These are phyloP conservation scores for Rhododendron ovatum DNA, from an alignment of 148 eudicot species.

Conservation along the genomic window DNA sequence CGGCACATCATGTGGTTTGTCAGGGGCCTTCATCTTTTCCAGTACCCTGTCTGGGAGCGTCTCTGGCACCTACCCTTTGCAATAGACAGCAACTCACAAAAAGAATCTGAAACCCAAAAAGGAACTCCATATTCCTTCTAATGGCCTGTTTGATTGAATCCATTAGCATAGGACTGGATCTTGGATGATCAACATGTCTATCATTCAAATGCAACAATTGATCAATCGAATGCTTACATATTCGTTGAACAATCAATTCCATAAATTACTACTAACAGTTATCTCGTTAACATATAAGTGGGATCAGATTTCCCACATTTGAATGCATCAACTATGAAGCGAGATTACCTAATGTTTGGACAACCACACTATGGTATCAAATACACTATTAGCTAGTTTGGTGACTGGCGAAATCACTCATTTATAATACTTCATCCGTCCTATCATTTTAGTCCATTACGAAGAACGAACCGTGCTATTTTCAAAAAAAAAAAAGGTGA, in stretches of 20 bases:
- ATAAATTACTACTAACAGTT: not conserved
- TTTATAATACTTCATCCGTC: too few species aligned
- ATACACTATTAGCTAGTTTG: too few species aligned
- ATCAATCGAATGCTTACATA: not conserved
- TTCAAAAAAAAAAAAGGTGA: too few species aligned
- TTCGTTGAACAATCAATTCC: not conserved
- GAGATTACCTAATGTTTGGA: too few species aligned
- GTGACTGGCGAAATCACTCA: too few species aligned
- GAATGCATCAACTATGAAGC: not conserved
- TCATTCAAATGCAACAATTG: not conserved
- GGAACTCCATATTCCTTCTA: not conserved
- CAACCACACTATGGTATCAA: not conserved
- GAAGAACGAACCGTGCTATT: too few species aligned
- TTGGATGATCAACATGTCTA: not conserved
- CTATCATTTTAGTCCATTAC: too few species aligned
- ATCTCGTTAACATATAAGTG: not conserved
- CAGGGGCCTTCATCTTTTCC: conserved; percentile 65
- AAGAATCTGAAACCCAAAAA: not conserved
- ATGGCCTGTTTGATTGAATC: not conserved
- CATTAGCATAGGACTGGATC: not conserved
- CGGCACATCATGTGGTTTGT: conserved; percentile 48
- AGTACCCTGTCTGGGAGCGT: conserved; percentile 45
- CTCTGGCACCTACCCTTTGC: conserved; percentile 46
- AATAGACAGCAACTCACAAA: not conserved
- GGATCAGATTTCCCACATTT: not conserved